These are phyloP conservation scores for Coniferiporia weirii DNA, from an alignment of 1,284 basidiomycete species.

Conservation along the genomic window DNA sequence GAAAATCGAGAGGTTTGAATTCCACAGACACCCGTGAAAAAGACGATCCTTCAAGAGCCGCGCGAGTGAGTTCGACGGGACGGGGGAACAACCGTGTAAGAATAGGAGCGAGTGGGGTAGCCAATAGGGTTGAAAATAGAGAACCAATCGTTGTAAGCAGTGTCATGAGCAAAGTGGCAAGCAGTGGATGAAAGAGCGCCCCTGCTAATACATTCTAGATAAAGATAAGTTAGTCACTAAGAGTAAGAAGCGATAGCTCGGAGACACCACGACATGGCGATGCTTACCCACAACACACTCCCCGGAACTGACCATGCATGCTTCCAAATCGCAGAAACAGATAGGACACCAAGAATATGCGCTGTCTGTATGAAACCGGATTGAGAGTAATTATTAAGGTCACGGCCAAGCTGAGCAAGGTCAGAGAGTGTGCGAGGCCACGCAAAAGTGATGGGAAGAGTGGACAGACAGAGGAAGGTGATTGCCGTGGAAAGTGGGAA, in stretches of 20 bases:
- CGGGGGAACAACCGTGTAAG: slow-evolving; percentile 76
- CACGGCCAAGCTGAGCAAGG: slow-evolving; percentile 65
- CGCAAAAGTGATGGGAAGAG: slow-evolving; percentile 65
- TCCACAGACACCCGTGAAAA: slow-evolving; percentile 25
- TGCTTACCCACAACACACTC: slow-evolving; percentile 78
- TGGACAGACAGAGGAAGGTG: slow-evolving; percentile 45
- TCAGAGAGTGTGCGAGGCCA: slow-evolving; percentile 74
- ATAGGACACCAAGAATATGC: slow-evolving; percentile 77
- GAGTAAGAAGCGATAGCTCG: slow-evolving; percentile 6
- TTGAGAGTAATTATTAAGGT: slow-evolving; percentile 71
- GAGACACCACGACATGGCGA: slow-evolving; percentile 19
- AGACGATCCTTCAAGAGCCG: slow-evolving; percentile 51
- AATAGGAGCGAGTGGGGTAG: slow-evolving; percentile 80
- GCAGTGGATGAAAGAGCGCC: slow-evolving; percentile 74
- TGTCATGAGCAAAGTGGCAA: slow-evolving; percentile 76
- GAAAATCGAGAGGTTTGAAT: slow-evolving; percentile 19
- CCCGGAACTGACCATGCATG: slow-evolving; percentile 93
- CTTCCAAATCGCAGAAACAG: slow-evolving; percentile 85
- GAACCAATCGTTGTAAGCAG: slow-evolving; percentile 84
- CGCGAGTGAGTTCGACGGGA: slow-evolving; percentile 75
- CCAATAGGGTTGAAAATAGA: slow-evolving; percentile 69
- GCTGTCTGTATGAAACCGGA: slow-evolving; percentile 55
- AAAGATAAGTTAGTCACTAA: neutral
- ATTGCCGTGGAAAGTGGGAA: slow-evolving; percentile 59
- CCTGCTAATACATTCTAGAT: slow-evolving; percentile 84